These are phyloP conservation scores for Phytophthora hibernalis DNA, from an alignment of 352 stramenopile genomes.

Conservation along the genomic window DNA sequence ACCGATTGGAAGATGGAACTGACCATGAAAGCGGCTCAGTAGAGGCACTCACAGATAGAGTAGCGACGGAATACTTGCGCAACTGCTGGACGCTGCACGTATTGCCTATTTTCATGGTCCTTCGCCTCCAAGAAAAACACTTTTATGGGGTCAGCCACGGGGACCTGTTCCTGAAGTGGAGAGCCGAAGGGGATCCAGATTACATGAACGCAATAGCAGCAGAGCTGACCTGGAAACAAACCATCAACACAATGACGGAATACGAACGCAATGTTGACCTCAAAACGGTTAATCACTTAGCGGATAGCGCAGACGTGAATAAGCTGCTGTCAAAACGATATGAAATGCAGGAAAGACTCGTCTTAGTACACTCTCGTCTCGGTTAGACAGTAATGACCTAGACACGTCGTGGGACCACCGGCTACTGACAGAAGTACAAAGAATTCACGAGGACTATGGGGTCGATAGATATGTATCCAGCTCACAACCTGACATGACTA, in stretches of 20 bases:
- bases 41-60: neutral
- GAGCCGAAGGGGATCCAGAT: conserved; percentile 1
- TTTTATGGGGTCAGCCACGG: conserved; percentile 10
- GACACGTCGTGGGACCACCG: no score
- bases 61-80: neutral
- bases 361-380: neutral
- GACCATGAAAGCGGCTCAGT: no score
- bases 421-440: no score
- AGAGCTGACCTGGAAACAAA: neutral
- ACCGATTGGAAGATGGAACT: no score
- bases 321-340: neutral
- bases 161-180: neutral
- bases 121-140: neutral
- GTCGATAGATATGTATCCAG: no score
- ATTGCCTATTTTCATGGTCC: neutral
- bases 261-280: neutral
- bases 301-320: neutral
- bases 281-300: neutral
- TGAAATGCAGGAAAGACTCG: neutral
- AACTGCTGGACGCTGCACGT: neutral
- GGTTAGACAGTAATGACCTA: neutral
- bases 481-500: no score
- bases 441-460: no score
- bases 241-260: neutral
- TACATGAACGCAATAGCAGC: neutral